Base-by-base conservation (phyloP, 805 yeast genomes). In the Barnettozyma sucrosica region DNA sequence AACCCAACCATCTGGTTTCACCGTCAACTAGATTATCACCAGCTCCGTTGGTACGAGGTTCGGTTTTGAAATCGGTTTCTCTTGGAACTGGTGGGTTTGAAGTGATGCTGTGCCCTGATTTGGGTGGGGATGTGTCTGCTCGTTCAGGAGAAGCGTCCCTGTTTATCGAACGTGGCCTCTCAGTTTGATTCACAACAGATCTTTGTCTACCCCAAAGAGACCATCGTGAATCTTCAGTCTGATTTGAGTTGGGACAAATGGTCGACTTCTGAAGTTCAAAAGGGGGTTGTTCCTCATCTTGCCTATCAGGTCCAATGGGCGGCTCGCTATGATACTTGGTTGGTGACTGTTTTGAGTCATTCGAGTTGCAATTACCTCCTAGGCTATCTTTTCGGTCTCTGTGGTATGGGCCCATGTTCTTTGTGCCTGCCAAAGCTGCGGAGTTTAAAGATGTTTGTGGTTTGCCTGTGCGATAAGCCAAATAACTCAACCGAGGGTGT, bases 1-100 rank as follows among this genome's bases (percentile, higher is more conserved):
- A 59, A 3, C 49, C 49, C 14, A 55, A 50, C 63, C 63, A 59
- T 5, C 41, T 43, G 6, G 36, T 19, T 13, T 49, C 51, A 7
- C 24, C 25, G 4, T 23, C 47, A 33, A 19, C 30, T 9, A 36
- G 16, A 2, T 38, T 43, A 3, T 47, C 45, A 7, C 41, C 38
- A 24, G 41, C 10, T 21, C 41, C 11, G 7, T 40, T 25, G 34
- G 5, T 9, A 5, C 43, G 34, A n/a, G 13, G 34, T 16, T 19
- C 19, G n/a, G 19, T 38, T 39, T 24, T 24, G 33, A 24, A 11
- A 25, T 16, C 32, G 23, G 33, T 6, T 39, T 40, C 48, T 25
- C 41, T 41, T 13, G 44, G 40, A 18, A 26, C 23, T 20, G 48
- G 48, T 10, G 44, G 26, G 16, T 26, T 23, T 4, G 23, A 23